phyloP scores from a whole-genome alignment of 805 yeast genomes.

The Metschnikowia amazonensis region DNA sequence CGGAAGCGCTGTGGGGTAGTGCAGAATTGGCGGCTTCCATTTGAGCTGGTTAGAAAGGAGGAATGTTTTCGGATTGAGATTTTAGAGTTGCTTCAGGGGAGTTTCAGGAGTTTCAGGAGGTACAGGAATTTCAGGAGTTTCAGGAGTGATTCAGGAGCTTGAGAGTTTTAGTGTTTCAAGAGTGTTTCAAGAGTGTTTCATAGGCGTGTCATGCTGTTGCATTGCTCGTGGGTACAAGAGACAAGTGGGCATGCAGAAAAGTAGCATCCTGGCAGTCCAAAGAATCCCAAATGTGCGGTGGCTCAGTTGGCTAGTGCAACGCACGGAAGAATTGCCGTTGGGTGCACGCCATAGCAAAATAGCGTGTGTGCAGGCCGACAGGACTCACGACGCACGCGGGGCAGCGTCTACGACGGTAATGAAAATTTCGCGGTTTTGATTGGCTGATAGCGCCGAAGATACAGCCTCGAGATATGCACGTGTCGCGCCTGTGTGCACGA shows the following conservation, averaged over 20 bases:
- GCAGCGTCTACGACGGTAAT: background rate
- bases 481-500: background rate
- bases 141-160: no score
- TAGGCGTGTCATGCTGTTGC: no score
- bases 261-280: no score
- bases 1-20: background rate
- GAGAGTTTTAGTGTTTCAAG: no score
- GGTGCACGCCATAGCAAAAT: background rate
- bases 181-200: no score
- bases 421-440: background rate
- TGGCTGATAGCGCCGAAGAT: background rate
- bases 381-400: background rate
- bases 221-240: no score
- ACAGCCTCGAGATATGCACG: background rate
- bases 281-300: background rate
- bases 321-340: constrained; percentile 4
- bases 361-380: background rate
- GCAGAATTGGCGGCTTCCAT: background rate
- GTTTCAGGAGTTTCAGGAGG: no score
- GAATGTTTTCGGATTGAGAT: no score
- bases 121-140: no score
- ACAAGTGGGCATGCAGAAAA: no score
- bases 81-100: no score
- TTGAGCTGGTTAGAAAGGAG: no score
- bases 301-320: background rate